Base-by-base conservation (phyloP, 2,329 filamentous ascomycete species). In the Achaetomium macrosporum region DNA sequence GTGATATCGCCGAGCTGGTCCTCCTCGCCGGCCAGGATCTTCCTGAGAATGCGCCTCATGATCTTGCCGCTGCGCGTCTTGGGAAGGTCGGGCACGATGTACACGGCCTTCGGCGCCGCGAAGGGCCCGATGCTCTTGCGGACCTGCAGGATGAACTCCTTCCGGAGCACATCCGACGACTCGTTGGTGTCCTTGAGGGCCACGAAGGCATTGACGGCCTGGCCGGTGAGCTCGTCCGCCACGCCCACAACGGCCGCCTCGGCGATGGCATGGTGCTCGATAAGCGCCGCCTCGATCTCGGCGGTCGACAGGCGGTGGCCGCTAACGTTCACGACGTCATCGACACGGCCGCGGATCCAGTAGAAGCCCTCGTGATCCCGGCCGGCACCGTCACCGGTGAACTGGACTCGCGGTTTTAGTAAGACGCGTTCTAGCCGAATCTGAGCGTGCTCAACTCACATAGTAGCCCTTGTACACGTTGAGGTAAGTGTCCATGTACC, bases 51-150 rank as follows among this genome's bases (percentile, higher is more conserved):
- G 59, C 93, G 85, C 59, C 93, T 83, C 93, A 99, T 99, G 67
- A 99, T 99, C 86, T 99, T 99, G 61, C 93, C 93, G 63, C 88
- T 95, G 63, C 93, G 82, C 36, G 93, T 99, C 84, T 99, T 97
- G 65, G 93, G 93, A 60, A 99, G 81, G 69, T 99, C 93, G 3
- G 90, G 87, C 42, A 99, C 88, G 50, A 95, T 82, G 69, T 84
- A 93, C 59, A 99, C 85, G 17, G 87, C 87, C 78, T 97, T 99
- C 59, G 93, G 93, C 31, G 93, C 91, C 4, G 93, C 93, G 68
- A 99, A 99, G 4, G 93, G 93, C 12, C 93, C 93, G 67, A 99
- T 99, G 61, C 89, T 95, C 79, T 95, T 95, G 67, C 93, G 87
- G 60, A 97, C 93, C 72, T 97, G 93, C 70, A 95, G 78, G 63